Base-by-base conservation (phyloP, 495 filamentous ascomycete species). In the Hyaloscypha finlandica region DNA sequence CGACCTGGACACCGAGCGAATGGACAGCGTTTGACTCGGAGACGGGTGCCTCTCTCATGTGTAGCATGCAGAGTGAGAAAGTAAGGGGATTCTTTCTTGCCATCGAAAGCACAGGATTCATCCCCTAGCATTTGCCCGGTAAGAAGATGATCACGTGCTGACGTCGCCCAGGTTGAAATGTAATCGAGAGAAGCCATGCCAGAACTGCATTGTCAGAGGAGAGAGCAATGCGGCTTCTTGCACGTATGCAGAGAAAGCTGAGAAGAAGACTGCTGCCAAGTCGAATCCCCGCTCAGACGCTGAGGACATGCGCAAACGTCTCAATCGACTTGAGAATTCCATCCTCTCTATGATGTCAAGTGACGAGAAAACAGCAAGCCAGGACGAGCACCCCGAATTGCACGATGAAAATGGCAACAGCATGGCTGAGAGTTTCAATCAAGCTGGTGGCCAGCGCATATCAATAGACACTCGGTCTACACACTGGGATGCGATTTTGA, bases 281-380 rank as follows among this genome's bases (percentile, higher is more conserved):
- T 31, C 48, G 12, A 65, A 63, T 76, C 77, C 70, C 77, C 55
- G 67, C 22, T 61, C 70, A 45, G 67, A 70, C 54, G 51, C 64
- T 16, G 70, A 70, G n/a, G 62, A 74, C 67, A 82, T 85, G 79
- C 77, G 82, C 14, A 80, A 80, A 2, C 76, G 84, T 19, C 71
- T 87, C 22, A 80, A 81, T 71, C 78, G 80, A 25, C 79, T 86
- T 0, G 85, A 87, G 66, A 75, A 79, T 32, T 80, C 85, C 75
- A 80, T 87, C 19, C 77, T 79, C 30, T 78, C 66, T 37, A 79
- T 85, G 74, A 80, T 83, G 68, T 75, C 79, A 32, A 64, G 37
- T 33, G 61, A 59, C 8, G 67, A 51, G 61, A 65, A n/a, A 56
- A 59, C 33, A 71, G 64, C 48, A 66, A 51, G 25, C 14, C 16